Evolutionary conservation across 2,329 filamentous ascomycete species (phyloP), one percentile per base, ranked within the genome.

Genomic region (Fusarium succisae): DNA sequence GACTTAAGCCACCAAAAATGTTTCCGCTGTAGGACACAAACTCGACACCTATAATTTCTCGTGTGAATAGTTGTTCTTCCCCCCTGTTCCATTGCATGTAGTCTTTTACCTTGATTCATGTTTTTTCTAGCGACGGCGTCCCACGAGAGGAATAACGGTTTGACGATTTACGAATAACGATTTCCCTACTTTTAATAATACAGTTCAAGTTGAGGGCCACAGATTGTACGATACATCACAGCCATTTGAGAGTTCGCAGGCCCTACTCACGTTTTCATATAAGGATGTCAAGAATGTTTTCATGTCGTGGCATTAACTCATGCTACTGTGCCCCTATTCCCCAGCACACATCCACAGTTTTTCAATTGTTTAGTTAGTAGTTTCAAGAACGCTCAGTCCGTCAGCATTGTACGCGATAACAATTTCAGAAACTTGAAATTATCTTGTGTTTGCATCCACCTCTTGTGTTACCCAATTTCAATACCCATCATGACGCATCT

Each of bases 301-400:
- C 58, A 51, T 63, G 30, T 58, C 38, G 70, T 72, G 61, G 73
- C 54, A 73, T 62, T 62, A 69, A 58, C 30, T 68, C 67, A 50
- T 70, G 61, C 35, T 73, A 64, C 59, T 43, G 35, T 37, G 55
- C 51, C 47, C 53, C 44, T 59, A 38, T 56, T 39, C 54, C 51
- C 43, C 32, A 65, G 28, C 50, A 62, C 58, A 62, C 53, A 37
- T 59, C 60, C 63, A 41, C 53, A 65, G 24, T 63, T 66, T 45
- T 58, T 54, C 47, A 55, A 47, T 68, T 76, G 60, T 24, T 64
- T 73, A 51, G 55, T 65, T 71, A 65, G 54, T 67, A 71, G 70
- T 69, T 73, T 75, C 66, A 76, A 76, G 68, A 78, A 78, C 75
- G 75, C 76, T 78, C 72, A 77, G 70, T 77, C 70, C 74, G 50